Conservation (phyloP, 345 rosid species). For the thale cress (Arabidopsis thaliana) region DNA sequence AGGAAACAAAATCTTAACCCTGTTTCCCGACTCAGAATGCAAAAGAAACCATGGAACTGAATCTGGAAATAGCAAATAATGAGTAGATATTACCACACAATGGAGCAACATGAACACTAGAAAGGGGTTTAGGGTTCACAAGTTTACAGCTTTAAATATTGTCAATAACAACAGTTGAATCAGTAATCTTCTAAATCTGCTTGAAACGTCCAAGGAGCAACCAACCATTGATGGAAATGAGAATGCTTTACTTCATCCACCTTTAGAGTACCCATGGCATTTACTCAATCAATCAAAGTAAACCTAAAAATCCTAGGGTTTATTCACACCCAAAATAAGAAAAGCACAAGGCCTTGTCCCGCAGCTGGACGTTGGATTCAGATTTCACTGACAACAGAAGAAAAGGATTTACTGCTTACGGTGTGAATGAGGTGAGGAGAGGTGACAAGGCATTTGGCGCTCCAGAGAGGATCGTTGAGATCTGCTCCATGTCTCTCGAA, state of each 20-base stretch:
- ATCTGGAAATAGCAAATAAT: slow-evolving; percentile 4
- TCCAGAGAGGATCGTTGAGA: slow-evolving; percentile 87
- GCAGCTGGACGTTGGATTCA: slow-evolving; percentile 25
- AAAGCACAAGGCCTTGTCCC: neutral
- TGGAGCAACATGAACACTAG: neutral
- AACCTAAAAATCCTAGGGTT: slow-evolving; percentile 18
- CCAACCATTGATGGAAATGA: slow-evolving; percentile 2
- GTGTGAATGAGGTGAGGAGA: slow-evolving; percentile 72
- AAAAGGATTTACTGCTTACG: slow-evolving; percentile 5
- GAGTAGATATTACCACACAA: neutral
- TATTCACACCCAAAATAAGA: neutral
- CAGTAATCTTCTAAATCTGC: neutral
- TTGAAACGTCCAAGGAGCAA: too few relatives aligned
- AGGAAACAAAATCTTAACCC: neutral
- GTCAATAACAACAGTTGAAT: neutral
- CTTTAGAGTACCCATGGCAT: neutral
- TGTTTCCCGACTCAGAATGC: neutral
- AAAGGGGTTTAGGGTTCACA: slow-evolving; percentile 7
- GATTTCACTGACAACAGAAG: neutral
- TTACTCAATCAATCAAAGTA: neutral
- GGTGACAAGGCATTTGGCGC: slow-evolving; percentile 78
- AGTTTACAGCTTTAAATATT: neutral
- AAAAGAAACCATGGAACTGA: slow-evolving; percentile 1
- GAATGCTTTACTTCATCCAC: slow-evolving; percentile 5
- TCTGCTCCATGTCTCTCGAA: slow-evolving; percentile 80